Conservation (phyloP, 1,139 yeast genomes). For the Dujonia santamariae region DNA sequence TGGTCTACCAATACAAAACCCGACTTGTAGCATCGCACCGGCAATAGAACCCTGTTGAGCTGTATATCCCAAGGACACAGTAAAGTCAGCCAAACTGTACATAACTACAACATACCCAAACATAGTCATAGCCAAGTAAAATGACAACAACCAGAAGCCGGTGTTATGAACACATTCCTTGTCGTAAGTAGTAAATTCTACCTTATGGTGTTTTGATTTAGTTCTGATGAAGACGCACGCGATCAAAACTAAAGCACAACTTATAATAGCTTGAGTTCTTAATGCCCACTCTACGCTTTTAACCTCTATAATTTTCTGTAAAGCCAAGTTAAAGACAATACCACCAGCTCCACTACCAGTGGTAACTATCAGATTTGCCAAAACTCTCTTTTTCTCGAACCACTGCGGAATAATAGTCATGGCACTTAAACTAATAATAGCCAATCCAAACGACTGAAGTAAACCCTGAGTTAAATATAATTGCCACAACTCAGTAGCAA, state of each 20-base stretch:
- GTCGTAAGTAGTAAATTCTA: constrained; percentile 37
- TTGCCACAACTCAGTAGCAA: constrained; percentile 48
- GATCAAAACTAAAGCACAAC: constrained; percentile 30
- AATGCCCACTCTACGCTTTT: constrained; percentile 33
- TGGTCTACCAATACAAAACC: constrained; percentile 43
- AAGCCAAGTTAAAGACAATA: constrained; percentile 40
- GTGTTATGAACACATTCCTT: constrained; percentile 17
- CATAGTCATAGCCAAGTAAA: constrained; percentile 39
- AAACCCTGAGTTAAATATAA: constrained; percentile 51
- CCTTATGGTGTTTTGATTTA: constrained; percentile 21
- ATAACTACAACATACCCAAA: constrained; percentile 46
- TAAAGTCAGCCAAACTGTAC: constrained; percentile 44
- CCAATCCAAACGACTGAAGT: constrained; percentile 48
- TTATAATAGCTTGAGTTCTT: constrained; percentile 34
- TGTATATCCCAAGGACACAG: constrained; percentile 43
- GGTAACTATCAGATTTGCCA: constrained; percentile 56
- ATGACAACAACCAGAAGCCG: constrained; percentile 26
- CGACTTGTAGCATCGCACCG: constrained; percentile 44
- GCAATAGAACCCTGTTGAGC: constrained; percentile 39
- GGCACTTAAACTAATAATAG: constrained; percentile 41
- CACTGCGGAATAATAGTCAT: constrained; percentile 49
- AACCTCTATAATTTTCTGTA: constrained; percentile 30
- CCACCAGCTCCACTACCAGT: constrained; percentile 69
- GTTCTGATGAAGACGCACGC: constrained; percentile 24
- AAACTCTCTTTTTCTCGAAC: constrained; percentile 51